phyloP scores from a whole-genome alignment of 2,329 filamentous ascomycete species.

The Massarina eburnea region DNA sequence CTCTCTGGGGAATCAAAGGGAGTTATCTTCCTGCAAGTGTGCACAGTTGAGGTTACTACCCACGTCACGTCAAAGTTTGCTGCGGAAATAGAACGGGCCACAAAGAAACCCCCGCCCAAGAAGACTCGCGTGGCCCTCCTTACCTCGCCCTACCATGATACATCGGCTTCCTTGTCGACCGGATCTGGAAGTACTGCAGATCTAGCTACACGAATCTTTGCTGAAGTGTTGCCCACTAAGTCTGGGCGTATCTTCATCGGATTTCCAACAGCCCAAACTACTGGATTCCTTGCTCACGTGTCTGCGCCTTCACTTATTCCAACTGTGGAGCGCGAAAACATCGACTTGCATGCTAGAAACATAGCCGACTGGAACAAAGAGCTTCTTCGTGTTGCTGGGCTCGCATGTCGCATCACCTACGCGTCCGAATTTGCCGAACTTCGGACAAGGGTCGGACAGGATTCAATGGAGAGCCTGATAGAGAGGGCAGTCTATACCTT shows the following conservation, averaged over 20 bases:
- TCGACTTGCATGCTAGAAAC: constrained; percentile 93
- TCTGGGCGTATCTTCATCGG: constrained; percentile 95
- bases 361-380: constrained; percentile 95
- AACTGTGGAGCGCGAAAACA: constrained; percentile 94
- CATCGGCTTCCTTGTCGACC: constrained; percentile 62
- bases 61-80: constrained; percentile 73
- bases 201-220: constrained; percentile 76
- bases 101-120: constrained; percentile 94
- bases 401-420: constrained; percentile 87
- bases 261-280: constrained; percentile 96
- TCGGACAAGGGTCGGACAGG: constrained; percentile 61
- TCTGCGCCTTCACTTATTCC: constrained; percentile 96
- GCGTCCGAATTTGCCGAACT: constrained; percentile 72
- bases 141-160: constrained; percentile 87
- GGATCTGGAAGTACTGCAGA: constrained; percentile 52
- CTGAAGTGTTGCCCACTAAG: constrained; percentile 84
- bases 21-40: constrained; percentile 86
- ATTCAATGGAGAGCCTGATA: constrained; percentile 63
- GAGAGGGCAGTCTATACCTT: constrained; percentile 80
- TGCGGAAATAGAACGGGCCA: constrained; percentile 87
- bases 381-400: constrained; percentile 85
- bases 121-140: constrained; percentile 82
- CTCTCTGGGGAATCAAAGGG: constrained; percentile 70
- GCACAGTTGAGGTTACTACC: constrained; percentile 78
- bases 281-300: constrained; percentile 88